Evolutionary conservation across 352 stramenopile genomes (phyloP).

Genomic region (Phytophthora pisi): DNA sequence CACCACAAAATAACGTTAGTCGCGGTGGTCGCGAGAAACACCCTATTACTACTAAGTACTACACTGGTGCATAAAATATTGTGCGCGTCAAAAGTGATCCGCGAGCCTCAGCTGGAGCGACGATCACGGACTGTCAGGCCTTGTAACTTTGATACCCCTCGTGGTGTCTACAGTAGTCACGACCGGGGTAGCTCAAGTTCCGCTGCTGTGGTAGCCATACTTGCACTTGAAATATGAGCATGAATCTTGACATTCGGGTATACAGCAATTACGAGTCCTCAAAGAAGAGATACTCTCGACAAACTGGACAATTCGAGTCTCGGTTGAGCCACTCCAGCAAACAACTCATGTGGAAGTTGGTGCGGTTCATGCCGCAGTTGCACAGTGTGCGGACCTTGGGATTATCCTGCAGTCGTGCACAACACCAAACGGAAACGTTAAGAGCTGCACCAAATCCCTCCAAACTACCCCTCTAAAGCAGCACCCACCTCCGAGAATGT

Average conservation of each 20-base stretch:
- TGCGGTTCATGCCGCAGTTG: conserved; percentile 90
- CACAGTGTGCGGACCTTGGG: conserved; percentile 87
- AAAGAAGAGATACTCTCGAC: conserved; percentile 86
- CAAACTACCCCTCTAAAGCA: not conserved
- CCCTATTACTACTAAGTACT: too few species aligned
- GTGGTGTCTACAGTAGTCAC: not conserved
- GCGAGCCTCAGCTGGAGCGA: not conserved
- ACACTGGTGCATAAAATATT: not conserved
- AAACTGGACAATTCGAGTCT: conserved; percentile 86
- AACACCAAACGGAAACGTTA: not conserved
- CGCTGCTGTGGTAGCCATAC: not conserved
- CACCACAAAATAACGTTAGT: not conserved
- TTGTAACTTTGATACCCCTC: not conserved
- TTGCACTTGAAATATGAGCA: conserved; percentile 4
- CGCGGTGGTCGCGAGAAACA: not conserved
- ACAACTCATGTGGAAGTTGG: conserved; percentile 90
- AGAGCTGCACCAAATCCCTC: not conserved
- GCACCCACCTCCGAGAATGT: conserved; percentile 56
- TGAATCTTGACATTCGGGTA: conserved; percentile 2
- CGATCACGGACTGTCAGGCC: not conserved
- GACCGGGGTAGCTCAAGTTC: not conserved
- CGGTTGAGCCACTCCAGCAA: conserved; percentile 89
- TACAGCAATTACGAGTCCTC: conserved; percentile 62
- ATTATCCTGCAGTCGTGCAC: conserved; percentile 44
- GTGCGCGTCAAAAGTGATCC: conserved; percentile 10